These are phyloP conservation scores for Debaryomyces tyrocola DNA, from an alignment of 805 yeast species.

Conservation along the genomic window DNA sequence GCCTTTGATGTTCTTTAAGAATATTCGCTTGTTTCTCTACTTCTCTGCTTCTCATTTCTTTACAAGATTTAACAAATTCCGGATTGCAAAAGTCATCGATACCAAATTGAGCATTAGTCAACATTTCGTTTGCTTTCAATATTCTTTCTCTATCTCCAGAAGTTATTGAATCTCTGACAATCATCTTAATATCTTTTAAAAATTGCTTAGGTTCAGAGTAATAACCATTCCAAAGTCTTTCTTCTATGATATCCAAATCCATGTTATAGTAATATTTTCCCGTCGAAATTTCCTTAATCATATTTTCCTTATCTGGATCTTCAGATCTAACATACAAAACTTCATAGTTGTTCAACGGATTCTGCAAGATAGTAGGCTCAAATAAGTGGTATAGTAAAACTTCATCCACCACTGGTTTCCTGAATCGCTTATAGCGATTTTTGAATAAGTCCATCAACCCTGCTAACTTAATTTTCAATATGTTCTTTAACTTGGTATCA, in stretches of 20 bases:
- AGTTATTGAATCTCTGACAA: slow-evolving; percentile 72
- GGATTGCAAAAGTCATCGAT: slow-evolving; percentile 83
- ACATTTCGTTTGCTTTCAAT: slow-evolving; percentile 87
- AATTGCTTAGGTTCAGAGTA: slow-evolving; percentile 92
- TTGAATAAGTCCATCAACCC: slow-evolving; percentile 89
- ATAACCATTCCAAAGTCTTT: slow-evolving; percentile 94
- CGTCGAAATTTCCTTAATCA: slow-evolving; percentile 78
- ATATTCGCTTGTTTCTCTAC: slow-evolving; percentile 48
- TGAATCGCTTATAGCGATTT: slow-evolving; percentile 82
- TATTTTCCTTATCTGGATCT: slow-evolving; percentile 51
- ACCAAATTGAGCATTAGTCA: slow-evolving; percentile 93
- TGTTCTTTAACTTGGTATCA: slow-evolving; percentile 82
- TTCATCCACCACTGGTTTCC: slow-evolving; percentile 88
- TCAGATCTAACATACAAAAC: slow-evolving; percentile 47
- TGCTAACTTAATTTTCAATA: slow-evolving; percentile 80
- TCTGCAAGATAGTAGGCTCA: slow-evolving; percentile 51
- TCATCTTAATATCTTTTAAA: slow-evolving; percentile 79
- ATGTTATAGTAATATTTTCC: slow-evolving; percentile 78
- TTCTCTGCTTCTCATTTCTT: slow-evolving; percentile 68
- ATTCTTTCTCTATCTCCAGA: slow-evolving; percentile 82
- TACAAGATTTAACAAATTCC: slow-evolving; percentile 74
- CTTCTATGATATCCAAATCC: slow-evolving; percentile 93
- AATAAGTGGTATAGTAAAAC: slow-evolving; percentile 70
- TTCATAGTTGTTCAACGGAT: slow-evolving; percentile 37
- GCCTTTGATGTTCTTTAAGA: slow-evolving; percentile 33